Evolutionary conservation across 106 monocot genomes (phyloP), one percentile per base, ranked within the genome.

Genomic region (Dendrobium nobile): DNA sequence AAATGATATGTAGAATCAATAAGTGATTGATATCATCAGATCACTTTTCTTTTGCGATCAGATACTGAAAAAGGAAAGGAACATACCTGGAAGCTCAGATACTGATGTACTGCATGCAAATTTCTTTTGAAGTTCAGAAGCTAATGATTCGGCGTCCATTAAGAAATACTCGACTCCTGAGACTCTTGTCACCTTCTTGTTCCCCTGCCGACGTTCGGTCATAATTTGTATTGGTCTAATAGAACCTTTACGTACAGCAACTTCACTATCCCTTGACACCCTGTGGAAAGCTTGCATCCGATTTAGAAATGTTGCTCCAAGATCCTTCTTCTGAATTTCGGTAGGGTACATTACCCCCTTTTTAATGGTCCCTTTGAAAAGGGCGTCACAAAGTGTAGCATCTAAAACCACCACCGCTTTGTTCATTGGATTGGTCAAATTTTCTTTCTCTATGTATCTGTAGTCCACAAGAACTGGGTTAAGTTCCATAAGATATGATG

Each of bases 91-190:
- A 85, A 99, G 91, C 75, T 99, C 99, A 17, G 85, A 85, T 56
- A 90, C 83, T 6, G 99, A 81, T 75, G 99, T 99, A 81, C 99
- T 99, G 82, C 99, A 99, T 18, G 99, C 99, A 85, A 99, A 99
- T 81, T 99, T 99, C 88, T 95, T 99, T 80, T 99, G 99, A 9
- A 99, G 81, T 77, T 99, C 95, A 31, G 95, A 91, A 40, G 95
- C 92, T 54, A 99, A 79, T 16, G 84, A 83, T 51, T 99, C 99
- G 37, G 99, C 88, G 77, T 93, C 91, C 84, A 99, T 72, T 75
- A 99, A 87, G 76, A 99, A 99, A 54, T 88, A 83, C 55, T 99
- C 99, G 40, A 99, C 7, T 19, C 99, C 95, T 27, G 95, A 91
- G 27, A 98, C 85, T 65, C 85, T 88, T 15, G 99, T 99, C 80